Evolutionary conservation across 176 grass and related monocot genomes (phyloP).

Genomic region (Secale cereale): DNA sequence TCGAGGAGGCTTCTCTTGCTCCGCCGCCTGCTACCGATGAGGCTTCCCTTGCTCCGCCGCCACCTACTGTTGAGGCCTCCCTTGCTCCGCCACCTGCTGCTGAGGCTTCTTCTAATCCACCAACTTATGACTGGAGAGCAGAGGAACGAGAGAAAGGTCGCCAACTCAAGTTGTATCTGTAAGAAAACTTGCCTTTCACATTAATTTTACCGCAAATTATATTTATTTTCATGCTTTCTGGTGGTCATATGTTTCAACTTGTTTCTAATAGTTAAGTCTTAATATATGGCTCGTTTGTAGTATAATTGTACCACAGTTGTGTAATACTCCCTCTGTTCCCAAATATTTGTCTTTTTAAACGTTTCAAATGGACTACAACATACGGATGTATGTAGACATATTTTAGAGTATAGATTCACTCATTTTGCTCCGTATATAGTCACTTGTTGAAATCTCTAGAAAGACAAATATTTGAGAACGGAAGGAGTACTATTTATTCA

Average conservation of each 20-base stretch:
- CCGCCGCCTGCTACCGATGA: background rate
- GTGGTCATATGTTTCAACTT: background rate
- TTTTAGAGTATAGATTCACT: too few species aligned
- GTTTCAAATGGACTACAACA: too few species aligned
- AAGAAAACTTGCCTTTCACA: slow-evolving; percentile 4
- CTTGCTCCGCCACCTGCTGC: background rate
- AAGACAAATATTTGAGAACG: too few species aligned
- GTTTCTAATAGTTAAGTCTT: background rate
- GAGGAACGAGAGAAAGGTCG: background rate
- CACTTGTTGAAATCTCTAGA: too few species aligned
- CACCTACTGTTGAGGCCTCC: background rate
- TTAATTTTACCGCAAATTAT: background rate
- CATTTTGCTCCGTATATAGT: too few species aligned
- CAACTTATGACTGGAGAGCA: background rate
- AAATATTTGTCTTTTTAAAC: too few species aligned
- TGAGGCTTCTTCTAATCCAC: background rate
- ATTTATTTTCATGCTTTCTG: background rate
- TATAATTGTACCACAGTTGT: background rate
- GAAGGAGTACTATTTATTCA: background rate
- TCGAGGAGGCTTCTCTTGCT: background rate
- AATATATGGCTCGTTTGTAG: background rate
- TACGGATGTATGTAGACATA: too few species aligned
- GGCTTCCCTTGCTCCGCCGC: background rate
- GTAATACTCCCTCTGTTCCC: too few species aligned
- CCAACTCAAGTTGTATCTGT: background rate